These are phyloP conservation scores for Spergularia bocconei DNA, from an alignment of 148 eudicot genomes.

Conservation along the genomic window DNA sequence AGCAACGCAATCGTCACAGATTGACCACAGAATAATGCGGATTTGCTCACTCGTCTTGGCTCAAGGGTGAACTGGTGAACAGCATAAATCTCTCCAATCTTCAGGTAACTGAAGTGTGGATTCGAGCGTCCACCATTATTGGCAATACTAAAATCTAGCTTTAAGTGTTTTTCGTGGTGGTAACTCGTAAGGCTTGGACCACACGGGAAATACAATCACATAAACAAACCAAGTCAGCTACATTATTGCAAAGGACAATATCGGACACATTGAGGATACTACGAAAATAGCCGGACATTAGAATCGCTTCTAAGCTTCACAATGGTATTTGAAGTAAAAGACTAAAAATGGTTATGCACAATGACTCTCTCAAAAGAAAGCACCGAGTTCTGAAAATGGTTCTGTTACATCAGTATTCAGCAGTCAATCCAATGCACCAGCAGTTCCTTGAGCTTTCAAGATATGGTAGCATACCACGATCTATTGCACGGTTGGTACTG, in stretches of 20 bases:
- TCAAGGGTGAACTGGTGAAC: no score
- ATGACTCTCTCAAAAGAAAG: not conserved
- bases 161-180: no score
- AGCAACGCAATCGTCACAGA: no score
- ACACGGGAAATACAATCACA: not conserved
- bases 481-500: slow-evolving; percentile 27
- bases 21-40: no score
- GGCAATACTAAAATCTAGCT: no score
- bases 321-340: slow-evolving; percentile 7
- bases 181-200: not conserved
- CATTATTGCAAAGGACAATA: not conserved
- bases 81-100: no score
- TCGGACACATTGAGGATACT: not conserved
- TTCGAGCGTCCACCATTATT: no score
- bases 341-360: slow-evolving; percentile 27
- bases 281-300: slow-evolving; percentile 1
- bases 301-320: not conserved
- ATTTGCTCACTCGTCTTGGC: no score
- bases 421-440: not conserved
- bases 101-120: no score
- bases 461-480: not conserved
- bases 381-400: not conserved
- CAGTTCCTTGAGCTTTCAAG: not conserved
- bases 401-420: not conserved
- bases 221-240: not conserved